Evolutionary conservation across 2,329 filamentous ascomycete species (phyloP).

Genomic region (Rhinocladiella similis): DNA sequence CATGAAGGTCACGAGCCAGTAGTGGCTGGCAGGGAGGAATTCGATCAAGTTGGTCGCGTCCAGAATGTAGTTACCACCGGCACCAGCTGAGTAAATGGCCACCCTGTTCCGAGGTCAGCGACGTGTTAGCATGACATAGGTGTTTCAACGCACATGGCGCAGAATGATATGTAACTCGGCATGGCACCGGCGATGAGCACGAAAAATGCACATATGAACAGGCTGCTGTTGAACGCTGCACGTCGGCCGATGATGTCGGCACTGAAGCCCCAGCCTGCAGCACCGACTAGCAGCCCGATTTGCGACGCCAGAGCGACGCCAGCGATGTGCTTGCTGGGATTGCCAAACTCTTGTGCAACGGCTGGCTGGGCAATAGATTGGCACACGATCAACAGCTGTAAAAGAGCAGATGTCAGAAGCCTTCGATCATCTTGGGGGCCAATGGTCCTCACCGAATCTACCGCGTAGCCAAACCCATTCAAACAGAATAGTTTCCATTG

Average conservation of each 20-base stretch:
- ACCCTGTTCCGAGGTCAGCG: conserved; percentile 8
- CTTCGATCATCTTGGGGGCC: background rate
- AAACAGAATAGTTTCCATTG: conserved; percentile 62
- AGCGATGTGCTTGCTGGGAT: conserved; percentile 20
- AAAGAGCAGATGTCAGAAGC: conserved; percentile 19
- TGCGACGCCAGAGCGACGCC: conserved; percentile 43
- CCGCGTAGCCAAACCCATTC: conserved; percentile 58
- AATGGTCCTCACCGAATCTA: conserved; percentile 36
- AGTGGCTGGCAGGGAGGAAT: conserved; percentile 57
- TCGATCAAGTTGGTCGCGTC: conserved; percentile 55
- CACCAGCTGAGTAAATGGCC: conserved; percentile 23
- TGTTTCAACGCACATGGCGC: conserved; percentile 12
- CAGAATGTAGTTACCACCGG: conserved; percentile 28
- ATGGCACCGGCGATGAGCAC: conserved; percentile 65
- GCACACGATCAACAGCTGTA: conserved; percentile 38
- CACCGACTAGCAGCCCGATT: conserved; percentile 43
- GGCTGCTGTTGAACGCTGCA: conserved; percentile 66
- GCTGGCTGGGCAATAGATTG: conserved; percentile 31
- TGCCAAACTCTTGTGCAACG: conserved; percentile 23
- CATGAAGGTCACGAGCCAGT: conserved; percentile 55
- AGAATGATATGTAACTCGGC: conserved; percentile 52
- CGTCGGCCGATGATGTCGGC: conserved; percentile 68
- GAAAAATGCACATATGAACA: conserved; percentile 63
- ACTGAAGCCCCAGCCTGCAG: conserved; percentile 66
- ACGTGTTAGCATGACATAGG: background rate